Conservation (phyloP, 352 stramenopile genomes). For the Aphanomyces stellatus region DNA sequence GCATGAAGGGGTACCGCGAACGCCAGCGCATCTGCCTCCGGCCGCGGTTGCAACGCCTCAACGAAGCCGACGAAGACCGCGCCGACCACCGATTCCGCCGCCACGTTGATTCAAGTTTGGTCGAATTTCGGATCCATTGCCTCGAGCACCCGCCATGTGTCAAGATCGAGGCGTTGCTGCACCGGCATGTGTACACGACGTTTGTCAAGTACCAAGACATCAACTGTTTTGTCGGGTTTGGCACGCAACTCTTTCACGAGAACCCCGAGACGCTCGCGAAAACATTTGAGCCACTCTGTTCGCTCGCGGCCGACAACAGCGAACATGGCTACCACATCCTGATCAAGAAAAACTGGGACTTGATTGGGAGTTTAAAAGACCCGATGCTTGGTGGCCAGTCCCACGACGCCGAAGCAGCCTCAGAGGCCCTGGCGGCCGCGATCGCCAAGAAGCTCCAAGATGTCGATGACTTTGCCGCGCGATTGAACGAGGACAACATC, state of each 20-base stretch:
- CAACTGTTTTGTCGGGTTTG: conserved; percentile 9
- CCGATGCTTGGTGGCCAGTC: too few relatives aligned
- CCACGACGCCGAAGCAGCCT: too few relatives aligned
- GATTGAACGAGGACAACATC: too few relatives aligned
- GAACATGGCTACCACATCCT: neutral
- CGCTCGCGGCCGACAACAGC: neutral
- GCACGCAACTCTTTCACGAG: neutral
- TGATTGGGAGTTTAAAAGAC: too few relatives aligned
- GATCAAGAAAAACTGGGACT: conserved; percentile 1
- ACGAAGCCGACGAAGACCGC: neutral
- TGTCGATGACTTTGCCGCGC: too few relatives aligned
- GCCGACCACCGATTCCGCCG: conserved; percentile 7
- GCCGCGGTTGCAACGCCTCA: neutral
- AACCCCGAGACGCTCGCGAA: neutral
- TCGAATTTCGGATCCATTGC: conserved; percentile 19
- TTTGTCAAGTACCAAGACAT: conserved; percentile 15
- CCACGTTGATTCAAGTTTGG: neutral
- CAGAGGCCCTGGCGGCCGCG: too few relatives aligned
- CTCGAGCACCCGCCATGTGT: conserved; percentile 9
- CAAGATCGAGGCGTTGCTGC: conserved; percentile 7
- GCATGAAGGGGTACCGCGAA: neutral
- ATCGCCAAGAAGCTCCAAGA: too few relatives aligned
- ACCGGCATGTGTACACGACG: conserved; percentile 4
- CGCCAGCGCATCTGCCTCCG: conserved; percentile 1
- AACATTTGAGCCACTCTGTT: conserved; percentile 10